Conservation (phyloP, 1,139 yeast genomes). For the Blastobotrys serpentis region DNA sequence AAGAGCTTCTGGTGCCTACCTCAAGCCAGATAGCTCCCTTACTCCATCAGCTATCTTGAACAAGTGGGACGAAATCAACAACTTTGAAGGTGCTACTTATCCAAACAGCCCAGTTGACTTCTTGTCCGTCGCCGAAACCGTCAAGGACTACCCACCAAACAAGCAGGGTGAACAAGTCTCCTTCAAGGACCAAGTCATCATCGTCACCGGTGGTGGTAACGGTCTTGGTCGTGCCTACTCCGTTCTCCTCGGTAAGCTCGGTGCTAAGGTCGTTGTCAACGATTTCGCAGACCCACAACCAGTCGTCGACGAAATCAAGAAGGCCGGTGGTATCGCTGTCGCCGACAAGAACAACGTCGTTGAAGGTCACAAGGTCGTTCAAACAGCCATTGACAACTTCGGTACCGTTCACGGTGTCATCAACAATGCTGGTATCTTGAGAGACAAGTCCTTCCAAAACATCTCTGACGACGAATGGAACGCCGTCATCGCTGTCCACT, state of each 20-base stretch:
- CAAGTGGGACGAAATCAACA: constrained; percentile 61
- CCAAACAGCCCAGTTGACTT: constrained; percentile 52
- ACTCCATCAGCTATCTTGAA: constrained; percentile 84
- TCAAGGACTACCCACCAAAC: constrained; percentile 41
- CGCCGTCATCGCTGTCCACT: constrained; percentile 76
- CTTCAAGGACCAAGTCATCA: constrained; percentile 79
- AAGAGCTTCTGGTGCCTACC: constrained; percentile 80
- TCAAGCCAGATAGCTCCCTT: constrained; percentile 73
- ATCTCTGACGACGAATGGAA: constrained; percentile 86
- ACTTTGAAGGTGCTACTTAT: constrained; percentile 65
- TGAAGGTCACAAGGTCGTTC: constrained; percentile 72
- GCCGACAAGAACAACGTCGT: constrained; percentile 83
- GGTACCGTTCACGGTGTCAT: constrained; percentile 85
- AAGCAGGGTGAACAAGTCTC: constrained; percentile 59
- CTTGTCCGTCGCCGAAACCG: constrained; percentile 38
- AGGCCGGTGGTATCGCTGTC: constrained; percentile 78
- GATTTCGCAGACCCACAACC: constrained; percentile 71
- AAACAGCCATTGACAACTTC: constrained; percentile 72
- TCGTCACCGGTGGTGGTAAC: constrained; percentile 94
- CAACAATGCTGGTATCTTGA: constrained; percentile 91
- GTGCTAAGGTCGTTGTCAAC: constrained; percentile 94
- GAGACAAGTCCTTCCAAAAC: constrained; percentile 86
- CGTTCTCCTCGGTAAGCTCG: constrained; percentile 76
- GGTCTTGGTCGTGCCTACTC: constrained; percentile 96
- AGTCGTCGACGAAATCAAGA: constrained; percentile 75